Evolutionary conservation across 176 grass and related monocot species (phyloP).

Genomic region (Oryza punctata): DNA sequence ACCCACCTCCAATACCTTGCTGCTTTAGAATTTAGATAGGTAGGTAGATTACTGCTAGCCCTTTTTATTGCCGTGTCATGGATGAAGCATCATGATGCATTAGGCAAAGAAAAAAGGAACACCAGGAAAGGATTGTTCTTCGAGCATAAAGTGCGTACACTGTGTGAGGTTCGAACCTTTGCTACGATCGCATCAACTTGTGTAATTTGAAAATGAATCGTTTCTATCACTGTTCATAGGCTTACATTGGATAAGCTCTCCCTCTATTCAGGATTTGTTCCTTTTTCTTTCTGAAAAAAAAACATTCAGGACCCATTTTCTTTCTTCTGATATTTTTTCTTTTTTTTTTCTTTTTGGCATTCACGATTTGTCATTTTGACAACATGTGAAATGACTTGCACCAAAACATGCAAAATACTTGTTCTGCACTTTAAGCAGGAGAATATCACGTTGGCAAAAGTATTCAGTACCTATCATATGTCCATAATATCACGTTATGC

Average conservation of each 20-base stretch:
- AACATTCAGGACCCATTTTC: no score
- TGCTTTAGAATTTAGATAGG: conserved; percentile 16
- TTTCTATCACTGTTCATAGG: not conserved
- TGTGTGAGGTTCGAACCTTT: not conserved
- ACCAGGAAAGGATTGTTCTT: conserved; percentile 1
- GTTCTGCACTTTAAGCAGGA: not conserved
- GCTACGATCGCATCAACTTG: not conserved
- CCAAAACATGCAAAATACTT: not conserved
- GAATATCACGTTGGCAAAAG: not conserved
- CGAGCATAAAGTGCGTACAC: conserved; percentile 6
- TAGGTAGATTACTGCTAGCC: not conserved
- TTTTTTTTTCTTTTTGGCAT: not conserved
- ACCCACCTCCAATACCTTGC: not conserved
- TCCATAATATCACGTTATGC: not conserved
- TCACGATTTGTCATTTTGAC: not conserved
- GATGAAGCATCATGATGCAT: not conserved
- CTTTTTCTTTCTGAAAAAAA: no score
- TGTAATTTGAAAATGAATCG: not conserved
- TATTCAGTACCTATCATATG: not conserved
- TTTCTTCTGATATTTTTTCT: no score
- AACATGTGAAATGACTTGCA: not conserved
- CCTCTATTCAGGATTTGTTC: not conserved
- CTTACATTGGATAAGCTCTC: not conserved
- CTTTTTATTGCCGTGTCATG: conserved; percentile 17
- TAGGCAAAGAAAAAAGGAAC: conserved; percentile 1